Percentiles rank a stretch among this genome's conserved stretches.
phyloP scores from a whole-genome alignment of 148 eudicot genomes.

The Chenopodium album region DNA sequence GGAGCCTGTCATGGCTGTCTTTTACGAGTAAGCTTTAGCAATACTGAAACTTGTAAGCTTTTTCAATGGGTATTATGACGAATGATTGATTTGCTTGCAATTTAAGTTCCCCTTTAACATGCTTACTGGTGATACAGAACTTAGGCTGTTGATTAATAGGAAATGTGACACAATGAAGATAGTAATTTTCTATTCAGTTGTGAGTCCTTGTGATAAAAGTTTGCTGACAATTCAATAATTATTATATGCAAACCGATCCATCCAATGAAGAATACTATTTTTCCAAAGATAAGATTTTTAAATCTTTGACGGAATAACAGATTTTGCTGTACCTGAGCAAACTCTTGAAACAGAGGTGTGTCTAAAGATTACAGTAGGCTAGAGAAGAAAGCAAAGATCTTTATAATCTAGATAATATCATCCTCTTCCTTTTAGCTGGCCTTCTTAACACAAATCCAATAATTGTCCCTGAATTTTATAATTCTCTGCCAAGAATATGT shows the following conservation, averaged over 20 bases:
- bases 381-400: neutral
- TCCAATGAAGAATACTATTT: neutral
- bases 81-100: neutral
- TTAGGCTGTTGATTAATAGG: neutral
- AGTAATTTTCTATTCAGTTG: neutral
- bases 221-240: neutral
- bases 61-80: neutral
- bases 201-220: neutral
- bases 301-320: no score
- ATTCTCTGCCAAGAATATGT: neutral
- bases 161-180: neutral
- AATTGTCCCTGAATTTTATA: neutral
- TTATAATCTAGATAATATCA: neutral
- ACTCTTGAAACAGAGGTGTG: neutral
- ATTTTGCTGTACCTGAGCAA: neutral
- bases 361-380: neutral
- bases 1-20: neutral
- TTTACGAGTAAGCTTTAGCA: neutral
- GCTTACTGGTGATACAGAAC: neutral
- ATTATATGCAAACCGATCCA: neutral
- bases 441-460: neutral
- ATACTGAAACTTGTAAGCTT: neutral
- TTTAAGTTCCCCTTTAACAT: neutral
- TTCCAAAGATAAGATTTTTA: neutral
- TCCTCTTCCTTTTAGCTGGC: neutral